Evolutionary conservation across 495 filamentous ascomycete genomes (phyloP).

Genomic region (Pseudomonodictys pantanalensis): DNA sequence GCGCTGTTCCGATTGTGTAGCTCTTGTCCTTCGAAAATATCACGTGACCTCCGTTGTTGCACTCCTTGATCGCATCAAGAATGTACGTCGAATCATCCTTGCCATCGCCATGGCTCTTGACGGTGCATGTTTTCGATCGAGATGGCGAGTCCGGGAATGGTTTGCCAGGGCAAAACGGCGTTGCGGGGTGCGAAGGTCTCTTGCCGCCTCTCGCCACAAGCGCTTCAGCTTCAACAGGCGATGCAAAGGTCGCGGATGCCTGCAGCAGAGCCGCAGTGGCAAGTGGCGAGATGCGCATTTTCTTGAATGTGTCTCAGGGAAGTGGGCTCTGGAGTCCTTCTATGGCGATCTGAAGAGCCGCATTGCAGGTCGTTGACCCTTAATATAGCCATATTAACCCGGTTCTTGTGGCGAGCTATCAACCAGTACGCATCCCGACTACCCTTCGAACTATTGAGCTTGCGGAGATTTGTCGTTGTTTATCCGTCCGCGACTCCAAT

Average conservation of each 20-base stretch:
- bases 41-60: constrained; percentile 66
- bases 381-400: not conserved
- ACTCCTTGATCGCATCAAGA: constrained; percentile 56
- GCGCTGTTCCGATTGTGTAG: constrained; percentile 62
- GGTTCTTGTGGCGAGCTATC: too few species aligned
- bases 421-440: too few species aligned
- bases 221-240: not conserved
- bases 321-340: not conserved
- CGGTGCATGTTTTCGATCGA: constrained; percentile 30
- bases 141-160: constrained; percentile 29
- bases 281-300: not conserved
- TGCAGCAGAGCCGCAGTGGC: constrained; percentile 3
- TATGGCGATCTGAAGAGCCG: not conserved
- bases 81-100: constrained; percentile 59
- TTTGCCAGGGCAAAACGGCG: constrained; percentile 10
- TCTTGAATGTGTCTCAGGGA: not conserved
- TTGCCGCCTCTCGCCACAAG: not conserved
- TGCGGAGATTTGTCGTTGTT: not conserved
- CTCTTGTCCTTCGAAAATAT: constrained; percentile 55
- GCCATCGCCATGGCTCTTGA: constrained; percentile 43
- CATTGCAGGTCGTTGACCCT: not conserved
- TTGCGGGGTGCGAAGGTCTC: constrained; percentile 16
- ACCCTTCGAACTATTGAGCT: not conserved
- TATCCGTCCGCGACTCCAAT: not conserved
- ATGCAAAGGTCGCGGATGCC: constrained; percentile 20